Conservation (phyloP, 1,284 basidiomycete genomes). For the Sphaerobolus stellatus region DNA sequence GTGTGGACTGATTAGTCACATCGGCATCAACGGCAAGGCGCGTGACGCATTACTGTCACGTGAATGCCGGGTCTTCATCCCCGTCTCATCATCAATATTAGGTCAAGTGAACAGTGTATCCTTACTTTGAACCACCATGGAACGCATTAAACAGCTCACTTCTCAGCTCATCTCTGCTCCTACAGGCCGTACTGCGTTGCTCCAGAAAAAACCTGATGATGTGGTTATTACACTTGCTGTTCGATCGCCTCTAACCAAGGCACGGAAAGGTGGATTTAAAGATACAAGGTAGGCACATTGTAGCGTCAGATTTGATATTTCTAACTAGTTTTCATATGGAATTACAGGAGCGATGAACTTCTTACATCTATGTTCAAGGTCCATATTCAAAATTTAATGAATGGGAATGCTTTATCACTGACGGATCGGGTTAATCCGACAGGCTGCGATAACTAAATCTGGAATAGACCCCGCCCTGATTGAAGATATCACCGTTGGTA, state of each 20-base stretch:
- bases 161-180: conserved; percentile 52
- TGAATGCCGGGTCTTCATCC: not conserved
- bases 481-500: conserved; percentile 79
- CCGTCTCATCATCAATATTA: too few species aligned
- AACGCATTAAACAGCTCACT: conserved; percentile 65
- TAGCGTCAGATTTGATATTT: not conserved
- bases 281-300: conserved; percentile 57
- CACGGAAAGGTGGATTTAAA: conserved; percentile 78
- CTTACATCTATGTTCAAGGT: conserved; percentile 78
- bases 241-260: conserved; percentile 72
- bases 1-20: too few species aligned
- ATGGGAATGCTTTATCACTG: not conserved
- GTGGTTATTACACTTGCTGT: conserved; percentile 80
- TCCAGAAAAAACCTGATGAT: conserved; percentile 64
- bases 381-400: conserved; percentile 8
- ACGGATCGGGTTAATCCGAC: conserved; percentile 8
- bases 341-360: conserved; percentile 72
- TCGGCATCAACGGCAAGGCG: not conserved
- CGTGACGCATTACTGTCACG: not conserved
- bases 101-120: not conserved
- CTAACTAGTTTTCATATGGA: not conserved
- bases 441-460: conserved; percentile 64
- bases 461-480: conserved; percentile 67
- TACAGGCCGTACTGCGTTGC: conserved; percentile 43
- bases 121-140: conserved; percentile 23